A percentile compares a stretch with the other conserved stretches of the same genome.
phyloP scores from a whole-genome alignment of 768 basidiomycete species.

The Mycena venus region DNA sequence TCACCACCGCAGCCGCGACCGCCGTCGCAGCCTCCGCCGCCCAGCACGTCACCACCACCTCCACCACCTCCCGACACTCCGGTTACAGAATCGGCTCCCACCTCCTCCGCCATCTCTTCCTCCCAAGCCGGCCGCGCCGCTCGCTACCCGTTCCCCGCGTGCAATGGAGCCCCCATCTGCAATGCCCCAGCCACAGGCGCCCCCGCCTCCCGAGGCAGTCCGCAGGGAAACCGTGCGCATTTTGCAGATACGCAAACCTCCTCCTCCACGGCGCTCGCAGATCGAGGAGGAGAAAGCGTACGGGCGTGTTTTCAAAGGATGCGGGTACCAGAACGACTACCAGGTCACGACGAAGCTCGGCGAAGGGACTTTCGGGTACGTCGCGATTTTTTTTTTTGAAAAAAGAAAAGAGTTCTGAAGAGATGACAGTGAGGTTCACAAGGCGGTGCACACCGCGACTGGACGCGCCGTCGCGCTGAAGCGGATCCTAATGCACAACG shows the following conservation, averaged over 20 bases:
- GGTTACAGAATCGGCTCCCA: slow-evolving; percentile 48
- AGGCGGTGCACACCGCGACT: slow-evolving; percentile 77
- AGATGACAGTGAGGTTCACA: slow-evolving; percentile 85
- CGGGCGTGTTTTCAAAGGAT: slow-evolving; percentile 76
- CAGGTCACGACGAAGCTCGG: slow-evolving; percentile 89
- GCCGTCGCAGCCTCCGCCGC: slow-evolving; percentile 37
- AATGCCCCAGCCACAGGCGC: slow-evolving; percentile 32
- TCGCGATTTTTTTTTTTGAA: slow-evolving; percentile 7
- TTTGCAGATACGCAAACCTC: slow-evolving; percentile 50
- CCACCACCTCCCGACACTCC: slow-evolving; percentile 44
- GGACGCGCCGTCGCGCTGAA: slow-evolving; percentile 86
- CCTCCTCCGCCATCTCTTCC: slow-evolving; percentile 52
- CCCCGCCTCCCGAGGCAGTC: slow-evolving; percentile 26
- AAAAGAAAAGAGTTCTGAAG: slow-evolving; percentile 3
- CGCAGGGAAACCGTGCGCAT: slow-evolving; percentile 36
- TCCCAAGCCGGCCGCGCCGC: slow-evolving; percentile 62
- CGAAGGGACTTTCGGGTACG: slow-evolving; percentile 95
- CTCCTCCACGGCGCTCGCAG: slow-evolving; percentile 62
- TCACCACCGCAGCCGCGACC: slow-evolving; percentile 37
- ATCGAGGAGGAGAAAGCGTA: slow-evolving; percentile 80
- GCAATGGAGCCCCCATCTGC: slow-evolving; percentile 43
- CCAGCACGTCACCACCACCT: slow-evolving; percentile 39
- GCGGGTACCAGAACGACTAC: slow-evolving; percentile 82
- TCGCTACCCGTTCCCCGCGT: slow-evolving; percentile 60
- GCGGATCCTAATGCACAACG: slow-evolving; percentile 96